Evolutionary conservation across 2,329 filamentous ascomycete genomes (phyloP).

Genomic region (Acephala macrosclerotiorum): DNA sequence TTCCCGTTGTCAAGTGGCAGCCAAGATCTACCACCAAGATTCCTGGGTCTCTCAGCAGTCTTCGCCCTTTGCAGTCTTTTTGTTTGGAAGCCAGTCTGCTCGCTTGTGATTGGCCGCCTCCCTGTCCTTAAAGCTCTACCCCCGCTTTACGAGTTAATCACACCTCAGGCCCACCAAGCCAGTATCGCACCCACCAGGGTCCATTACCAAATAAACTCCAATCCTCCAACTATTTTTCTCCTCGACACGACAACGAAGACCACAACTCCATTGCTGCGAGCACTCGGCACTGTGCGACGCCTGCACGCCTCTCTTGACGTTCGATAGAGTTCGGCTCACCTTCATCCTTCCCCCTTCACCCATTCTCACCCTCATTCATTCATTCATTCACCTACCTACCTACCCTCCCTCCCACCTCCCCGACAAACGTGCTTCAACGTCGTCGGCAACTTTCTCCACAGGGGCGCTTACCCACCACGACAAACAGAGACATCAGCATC

Average conservation of each 20-base stretch:
- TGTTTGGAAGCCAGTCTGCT: not conserved
- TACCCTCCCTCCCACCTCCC: slow-evolving; percentile 8
- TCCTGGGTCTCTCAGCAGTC: no score
- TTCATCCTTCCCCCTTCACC: slow-evolving; percentile 17
- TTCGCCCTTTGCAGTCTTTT: not conserved
- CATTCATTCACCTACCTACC: slow-evolving; percentile 2
- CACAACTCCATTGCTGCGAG: slow-evolving; percentile 21
- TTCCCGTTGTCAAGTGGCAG: not conserved
- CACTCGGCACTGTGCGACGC: slow-evolving; percentile 13
- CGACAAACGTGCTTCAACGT: slow-evolving; percentile 2
- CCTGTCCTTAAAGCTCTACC: not conserved
- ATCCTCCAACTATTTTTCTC: slow-evolving; percentile 10
- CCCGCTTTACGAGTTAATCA: not conserved
- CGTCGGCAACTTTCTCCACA: slow-evolving; percentile 14
- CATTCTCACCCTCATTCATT: not conserved
- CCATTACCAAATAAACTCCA: slow-evolving; percentile 10
- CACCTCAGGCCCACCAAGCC: not conserved
- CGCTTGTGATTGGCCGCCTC: not conserved
- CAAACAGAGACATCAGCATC: slow-evolving; percentile 41
- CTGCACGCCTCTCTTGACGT: slow-evolving; percentile 22
- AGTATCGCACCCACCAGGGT: slow-evolving; percentile 11
- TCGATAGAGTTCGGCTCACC: slow-evolving; percentile 24
- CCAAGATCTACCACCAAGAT: slow-evolving; percentile 1
- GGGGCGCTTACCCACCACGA: slow-evolving; percentile 27
- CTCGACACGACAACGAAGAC: slow-evolving; percentile 21